A percentile compares a stretch with the other conserved stretches of the same genome.
Conservation (phyloP, 192 early-diverging fungal species). For the Glomus cerebriforme region DNA sequence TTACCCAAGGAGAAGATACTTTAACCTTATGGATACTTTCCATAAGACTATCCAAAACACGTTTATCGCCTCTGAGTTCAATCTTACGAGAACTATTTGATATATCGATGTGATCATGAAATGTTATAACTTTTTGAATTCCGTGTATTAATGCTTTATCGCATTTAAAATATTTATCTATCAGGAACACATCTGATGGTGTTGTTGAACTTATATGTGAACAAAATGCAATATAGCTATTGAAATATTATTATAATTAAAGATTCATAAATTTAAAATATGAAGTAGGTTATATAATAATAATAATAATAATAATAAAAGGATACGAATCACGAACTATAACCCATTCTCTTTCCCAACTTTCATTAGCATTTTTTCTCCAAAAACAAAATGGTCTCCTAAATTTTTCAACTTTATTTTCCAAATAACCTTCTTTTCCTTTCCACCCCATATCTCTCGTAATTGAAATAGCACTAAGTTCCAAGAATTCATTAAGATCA, state of each 20-base stretch:
- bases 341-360: slow-evolving; percentile 71
- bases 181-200: slow-evolving; percentile 52
- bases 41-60: slow-evolving; percentile 68
- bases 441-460: slow-evolving; percentile 83
- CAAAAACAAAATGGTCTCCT: slow-evolving; percentile 44
- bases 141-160: slow-evolving; percentile 11
- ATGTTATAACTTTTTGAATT: slow-evolving; percentile 44
- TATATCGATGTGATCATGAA: slow-evolving; percentile 58
- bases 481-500: slow-evolving; percentile 77
- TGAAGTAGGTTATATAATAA: neutral
- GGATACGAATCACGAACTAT: slow-evolving; percentile 70
- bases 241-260: neutral
- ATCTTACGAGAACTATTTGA: slow-evolving; percentile 63
- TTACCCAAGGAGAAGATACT: slow-evolving; percentile 61
- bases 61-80: slow-evolving; percentile 67
- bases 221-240: slow-evolving; percentile 59
- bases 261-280: neutral
- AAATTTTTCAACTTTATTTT: slow-evolving; percentile 63
- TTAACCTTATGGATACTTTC: slow-evolving; percentile 61
- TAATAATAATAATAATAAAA: neutral
- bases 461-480: slow-evolving; percentile 71
- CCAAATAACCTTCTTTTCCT: slow-evolving; percentile 78
- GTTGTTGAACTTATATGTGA: slow-evolving; percentile 41
- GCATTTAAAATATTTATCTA: slow-evolving; percentile 52
- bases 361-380: slow-evolving; percentile 17